Percentiles rank a stretch among this genome's conserved stretches.
These are phyloP conservation scores for Euryodendron excelsum DNA, from an alignment of 148 eudicot species.

Conservation along the genomic window DNA sequence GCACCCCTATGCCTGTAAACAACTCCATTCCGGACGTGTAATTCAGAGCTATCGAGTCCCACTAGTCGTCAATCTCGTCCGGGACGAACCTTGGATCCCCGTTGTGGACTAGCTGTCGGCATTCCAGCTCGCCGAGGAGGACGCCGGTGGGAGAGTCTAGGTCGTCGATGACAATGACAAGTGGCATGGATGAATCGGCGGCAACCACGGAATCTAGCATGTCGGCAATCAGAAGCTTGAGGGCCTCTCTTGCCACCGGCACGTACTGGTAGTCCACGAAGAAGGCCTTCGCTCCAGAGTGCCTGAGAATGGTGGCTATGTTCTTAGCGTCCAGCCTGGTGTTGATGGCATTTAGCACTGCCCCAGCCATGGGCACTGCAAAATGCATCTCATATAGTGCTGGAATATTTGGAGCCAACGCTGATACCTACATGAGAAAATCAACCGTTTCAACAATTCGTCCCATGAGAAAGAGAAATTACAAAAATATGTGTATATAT, in stretches of 20 bases:
- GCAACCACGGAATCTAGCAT: too few species aligned
- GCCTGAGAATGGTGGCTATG: conserved; percentile 61
- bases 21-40: conserved; percentile 92
- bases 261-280: conserved; percentile 62
- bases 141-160: conserved; percentile 41
- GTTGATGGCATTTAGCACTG: conserved; percentile 71
- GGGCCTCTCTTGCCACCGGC: conserved; percentile 52
- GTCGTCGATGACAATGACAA: conserved; percentile 56
- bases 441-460: not conserved
- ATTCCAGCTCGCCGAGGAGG: conserved; percentile 52
- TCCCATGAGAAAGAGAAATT: not conserved
- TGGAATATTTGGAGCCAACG: conserved; percentile 80
- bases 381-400: conserved; percentile 89
- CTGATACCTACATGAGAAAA: conserved; percentile 51
- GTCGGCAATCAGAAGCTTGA: conserved; percentile 47
- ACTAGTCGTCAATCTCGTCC: conserved; percentile 47
- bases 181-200: conserved; percentile 29
- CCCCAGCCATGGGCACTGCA: conserved; percentile 94
- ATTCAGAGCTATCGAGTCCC: conserved; percentile 75
- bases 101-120: conserved; percentile 48
- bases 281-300: conserved; percentile 66
- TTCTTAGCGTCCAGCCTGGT: conserved; percentile 57
- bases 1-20: conserved; percentile 90
- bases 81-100: conserved; percentile 39
- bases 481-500: too few species aligned